Base-by-base conservation (phyloP, 2,329 filamentous ascomycete genomes). In the Colletotrichum truncatum region DNA sequence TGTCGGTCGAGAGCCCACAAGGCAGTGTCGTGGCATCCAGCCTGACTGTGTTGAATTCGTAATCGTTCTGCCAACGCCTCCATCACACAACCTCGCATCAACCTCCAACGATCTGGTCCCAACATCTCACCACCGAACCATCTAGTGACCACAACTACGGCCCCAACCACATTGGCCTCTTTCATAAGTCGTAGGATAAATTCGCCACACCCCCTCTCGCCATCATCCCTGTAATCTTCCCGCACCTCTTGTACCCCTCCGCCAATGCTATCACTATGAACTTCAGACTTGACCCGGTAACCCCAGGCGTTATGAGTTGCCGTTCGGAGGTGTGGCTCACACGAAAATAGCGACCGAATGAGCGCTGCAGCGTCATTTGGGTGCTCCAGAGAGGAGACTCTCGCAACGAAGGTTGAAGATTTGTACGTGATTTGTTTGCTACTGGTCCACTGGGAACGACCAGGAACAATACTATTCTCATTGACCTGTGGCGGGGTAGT, bases 111-210 rank as follows among this genome's bases (percentile, higher is more conserved):
- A 70, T 90, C 87, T 0, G 85, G 83, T 0, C 88, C 87, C 3
- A 90, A 80, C 80, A 90, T 82, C 9, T 87, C 77, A 7, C 88
- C 88, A 18, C 88, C 87, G 66, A 85, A 90, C 87, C 87, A 90
- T 34, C 88, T 79, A 14, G 85, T 87, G 69, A 90, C 80, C 6
- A 90, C 85, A 12, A 89, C 83, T 1, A 89, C 72, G 1, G 82
- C 84, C 68, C 87, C 83, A 11, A 81, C 79, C 4, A 84, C 75
- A 49, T 83, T 77, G 5, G 81, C 78, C 63, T 86, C 84, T 56
- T 82, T 80, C 75, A 90, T 78, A 26, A 87, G 72, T 32, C 83
- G 80, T 14, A 89, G 77, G 63, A 90, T 76, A 49, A 89, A 83
- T 18, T 82, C 81, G 28, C 88, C 88, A 55, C 84, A 86, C 1